Base-by-base conservation (phyloP, 2,329 filamentous ascomycete species). In the Trichoderma asperellum region DNA sequence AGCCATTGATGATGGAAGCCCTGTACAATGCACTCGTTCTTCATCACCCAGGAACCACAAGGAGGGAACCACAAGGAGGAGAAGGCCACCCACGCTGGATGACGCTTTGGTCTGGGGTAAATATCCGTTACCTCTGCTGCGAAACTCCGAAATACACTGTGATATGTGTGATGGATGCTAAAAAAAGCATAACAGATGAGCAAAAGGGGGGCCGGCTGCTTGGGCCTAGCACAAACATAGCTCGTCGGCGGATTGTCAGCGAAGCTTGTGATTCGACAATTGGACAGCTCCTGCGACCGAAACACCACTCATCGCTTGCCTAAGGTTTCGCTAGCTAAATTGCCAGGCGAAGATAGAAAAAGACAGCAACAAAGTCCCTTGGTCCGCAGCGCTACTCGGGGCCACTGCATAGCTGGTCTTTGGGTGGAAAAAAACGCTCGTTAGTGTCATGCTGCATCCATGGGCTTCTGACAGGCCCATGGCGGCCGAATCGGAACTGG, bases 191-290 rank as follows among this genome's bases (percentile, higher is more conserved):
- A 52, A 52, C 57, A 61, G n/a, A 43, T n/a, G 49, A 68, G 57
- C 32, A 68, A 68, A 43, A 56, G 49, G 52, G 56, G 18, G 49
- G 49, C 35, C 53, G 65, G 43, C 57, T 49, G 57, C 57, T 37
- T 61, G 27, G 40, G 32, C 57, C 53, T 47, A 61, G 65, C 65
- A 61, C 56, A 56, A 68, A 29, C 57, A 47, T 68, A 56, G 53
- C 59, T 67, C 35, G 47, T 61, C 34, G 56, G 68, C 68, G 68
- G 56, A 70, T 61, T 55, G 55, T 56, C 55, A 56, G 47, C 68
- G 27, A n/a, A 40, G 60, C 61, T 60, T 58, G 56, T 60, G 62
- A 70, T 70, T 70, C 68, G 68, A 70, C 68, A 68, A 70, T 70
- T 55, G 56, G 34, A 40, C 40, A 59, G 53, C 34, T 58, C 43